A percentile compares a stretch with the other conserved stretches of the same genome.
Evolutionary conservation across 371 early-diverging fungal species (phyloP).

Genomic region (Basidiobolus meristosporus): DNA sequence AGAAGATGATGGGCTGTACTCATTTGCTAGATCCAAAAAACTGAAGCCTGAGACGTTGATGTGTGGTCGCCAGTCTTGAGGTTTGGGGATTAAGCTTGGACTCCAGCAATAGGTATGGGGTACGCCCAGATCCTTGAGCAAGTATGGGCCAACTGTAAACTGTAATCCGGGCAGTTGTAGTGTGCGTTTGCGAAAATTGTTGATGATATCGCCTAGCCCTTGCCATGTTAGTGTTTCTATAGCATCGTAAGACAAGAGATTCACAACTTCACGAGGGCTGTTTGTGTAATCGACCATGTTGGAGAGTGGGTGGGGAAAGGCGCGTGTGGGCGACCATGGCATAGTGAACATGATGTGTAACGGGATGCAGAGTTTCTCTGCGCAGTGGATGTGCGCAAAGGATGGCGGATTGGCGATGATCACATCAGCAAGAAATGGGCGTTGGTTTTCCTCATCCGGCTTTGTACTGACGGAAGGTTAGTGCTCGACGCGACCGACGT

Average conservation of each 20-base stretch:
- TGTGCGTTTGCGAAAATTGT: conserved; percentile 32
- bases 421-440: too few relatives aligned
- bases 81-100: conserved; percentile 46
- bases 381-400: conserved; percentile 61
- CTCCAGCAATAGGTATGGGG: conserved; percentile 61
- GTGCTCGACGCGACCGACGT: too few relatives aligned
- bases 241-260: conserved; percentile 57
- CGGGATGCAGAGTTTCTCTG: conserved; percentile 53
- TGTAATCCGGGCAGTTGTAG: conserved; percentile 25
- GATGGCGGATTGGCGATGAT: conserved; percentile 58
- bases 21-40: conserved; percentile 57
- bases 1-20: conserved; percentile 35
- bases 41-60: conserved; percentile 61
- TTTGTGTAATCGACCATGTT: too few relatives aligned
- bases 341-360: conserved; percentile 58
- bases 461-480: too few relatives aligned
- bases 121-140: conserved; percentile 31
- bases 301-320: conserved; percentile 66
- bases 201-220: conserved; percentile 36
- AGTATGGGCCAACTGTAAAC: conserved; percentile 30
- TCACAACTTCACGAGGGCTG: too few relatives aligned
- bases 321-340: conserved; percentile 67
- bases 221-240: conserved; percentile 66
- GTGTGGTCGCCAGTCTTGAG: conserved; percentile 62
- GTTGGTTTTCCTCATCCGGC: too few relatives aligned